Base-by-base conservation (phyloP, 2,329 filamentous ascomycete genomes). In the Alternaria postmessia region DNA sequence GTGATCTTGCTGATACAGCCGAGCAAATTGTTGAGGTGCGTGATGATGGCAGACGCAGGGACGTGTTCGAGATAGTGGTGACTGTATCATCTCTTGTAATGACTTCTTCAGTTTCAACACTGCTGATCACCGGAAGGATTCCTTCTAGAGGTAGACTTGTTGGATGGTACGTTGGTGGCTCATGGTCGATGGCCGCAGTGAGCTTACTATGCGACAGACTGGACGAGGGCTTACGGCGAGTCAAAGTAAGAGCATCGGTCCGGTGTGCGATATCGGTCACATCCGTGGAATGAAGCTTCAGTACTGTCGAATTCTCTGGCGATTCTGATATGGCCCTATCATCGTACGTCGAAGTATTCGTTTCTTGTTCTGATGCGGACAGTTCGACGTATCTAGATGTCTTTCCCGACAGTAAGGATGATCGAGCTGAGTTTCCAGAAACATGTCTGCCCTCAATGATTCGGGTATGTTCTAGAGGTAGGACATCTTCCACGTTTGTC, bases 1-100 rank as follows among this genome's bases (percentile, higher is more conserved):
- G 24, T n/a, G 54, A 61, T 20, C 34, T 52, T 26, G 42, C 42
- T 12, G 58, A 61, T 36, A 51, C 22, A 7, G 28, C 28, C 12
- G 58, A 61, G 18, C 42, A 53, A n/a, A 61, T 61, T 32, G 58
- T 52, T 8, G 53, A 57, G 4, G 54, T 42, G 22, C 58, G 52
- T 26, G 58, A 61, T 28, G 24, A 34, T 36, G 41, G 49, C 14
- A 14, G 42, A 43, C 47, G 48, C 34, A 41, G 38, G 18, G 42
- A 47, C 34, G 44, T 30, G 11, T 36, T 22, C 14, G 52, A 12
- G 5, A 44, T 36, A 32, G n/a, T 24, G 16, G 42, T 20, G 26
- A 48, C 38, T 3, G 20, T 16, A 14, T 28, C 28, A 22, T 54
- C 20, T 18, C 41, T 36, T 28, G 43, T 22, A 26, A 30, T 14